Evolutionary conservation across 352 stramenopile genomes (phyloP).

Genomic region (Paralagenidium karlingii): DNA sequence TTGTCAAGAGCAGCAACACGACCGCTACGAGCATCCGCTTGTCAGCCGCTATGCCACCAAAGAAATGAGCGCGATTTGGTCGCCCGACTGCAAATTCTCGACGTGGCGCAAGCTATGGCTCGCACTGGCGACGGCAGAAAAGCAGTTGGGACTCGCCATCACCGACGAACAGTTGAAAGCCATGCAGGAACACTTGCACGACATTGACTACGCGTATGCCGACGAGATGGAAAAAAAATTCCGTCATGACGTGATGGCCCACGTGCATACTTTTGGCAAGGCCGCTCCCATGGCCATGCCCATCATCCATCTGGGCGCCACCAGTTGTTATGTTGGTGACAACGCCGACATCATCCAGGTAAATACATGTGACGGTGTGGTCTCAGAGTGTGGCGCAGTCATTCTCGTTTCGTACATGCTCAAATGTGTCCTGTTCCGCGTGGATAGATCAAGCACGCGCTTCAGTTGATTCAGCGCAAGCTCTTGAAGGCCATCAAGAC

Average conservation of each 20-base stretch:
- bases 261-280: conserved; percentile 98
- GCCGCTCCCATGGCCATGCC: conserved; percentile 92
- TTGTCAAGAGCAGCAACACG: conserved; percentile 15
- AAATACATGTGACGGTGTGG: background rate
- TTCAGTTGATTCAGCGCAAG: conserved; percentile 94
- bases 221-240: conserved; percentile 97
- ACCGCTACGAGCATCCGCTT: conserved; percentile 83
- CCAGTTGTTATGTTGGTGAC: conserved; percentile 97
- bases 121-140: conserved; percentile 92
- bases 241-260: conserved; percentile 98
- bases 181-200: conserved; percentile 91
- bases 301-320: conserved; percentile 98
- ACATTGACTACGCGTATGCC: conserved; percentile 98
- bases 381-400: no score
- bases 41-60: conserved; percentile 95
- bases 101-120: conserved; percentile 98
- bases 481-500: conserved; percentile 94
- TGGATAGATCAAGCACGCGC: conserved; percentile 82
- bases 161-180: conserved; percentile 94
- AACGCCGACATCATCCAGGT: conserved; percentile 98
- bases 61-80: conserved; percentile 99
- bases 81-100: conserved; percentile 97
- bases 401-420: background rate
- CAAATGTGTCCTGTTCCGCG: background rate
- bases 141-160: conserved; percentile 96